Conservation (phyloP, 2,329 filamentous ascomycete genomes). For the Neonectria magnoliae region DNA sequence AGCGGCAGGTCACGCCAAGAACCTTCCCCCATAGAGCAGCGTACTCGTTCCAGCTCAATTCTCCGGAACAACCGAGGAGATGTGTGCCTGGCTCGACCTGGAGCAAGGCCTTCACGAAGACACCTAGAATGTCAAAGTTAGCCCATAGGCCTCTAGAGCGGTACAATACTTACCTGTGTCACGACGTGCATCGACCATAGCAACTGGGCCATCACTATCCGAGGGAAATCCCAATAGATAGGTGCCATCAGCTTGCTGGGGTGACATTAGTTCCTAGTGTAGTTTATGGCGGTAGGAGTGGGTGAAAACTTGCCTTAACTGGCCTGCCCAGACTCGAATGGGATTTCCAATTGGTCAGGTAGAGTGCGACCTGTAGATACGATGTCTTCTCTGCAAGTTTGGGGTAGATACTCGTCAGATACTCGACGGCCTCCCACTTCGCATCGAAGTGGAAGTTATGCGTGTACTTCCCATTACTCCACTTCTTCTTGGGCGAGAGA, state of each 20-base stretch:
- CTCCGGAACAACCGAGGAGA: background rate
- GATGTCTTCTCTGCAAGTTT: background rate
- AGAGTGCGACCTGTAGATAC: background rate
- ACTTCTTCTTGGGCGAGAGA: conserved; percentile 1
- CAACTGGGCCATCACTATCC: background rate
- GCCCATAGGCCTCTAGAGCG: background rate
- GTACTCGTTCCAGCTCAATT: conserved; percentile 2
- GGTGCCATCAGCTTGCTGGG: conserved; percentile 2
- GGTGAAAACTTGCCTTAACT: background rate
- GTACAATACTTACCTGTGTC: background rate
- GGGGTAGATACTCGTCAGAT: background rate
- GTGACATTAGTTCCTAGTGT: background rate
- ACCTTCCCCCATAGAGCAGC: background rate
- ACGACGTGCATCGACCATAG: background rate
- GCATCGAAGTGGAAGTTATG: conserved; percentile 8
- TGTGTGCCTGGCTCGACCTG: background rate
- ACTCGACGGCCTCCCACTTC: background rate
- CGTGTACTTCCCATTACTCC: conserved; percentile 1
- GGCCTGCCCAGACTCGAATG: background rate
- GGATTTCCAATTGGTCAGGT: background rate
- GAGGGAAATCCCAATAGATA: background rate
- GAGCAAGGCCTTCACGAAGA: background rate
- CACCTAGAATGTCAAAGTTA: background rate
- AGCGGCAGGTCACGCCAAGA: background rate
- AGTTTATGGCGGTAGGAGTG: no score